Base-by-base conservation (phyloP, 1,139 yeast species). In the Sugiyamaella neomexicana region DNA sequence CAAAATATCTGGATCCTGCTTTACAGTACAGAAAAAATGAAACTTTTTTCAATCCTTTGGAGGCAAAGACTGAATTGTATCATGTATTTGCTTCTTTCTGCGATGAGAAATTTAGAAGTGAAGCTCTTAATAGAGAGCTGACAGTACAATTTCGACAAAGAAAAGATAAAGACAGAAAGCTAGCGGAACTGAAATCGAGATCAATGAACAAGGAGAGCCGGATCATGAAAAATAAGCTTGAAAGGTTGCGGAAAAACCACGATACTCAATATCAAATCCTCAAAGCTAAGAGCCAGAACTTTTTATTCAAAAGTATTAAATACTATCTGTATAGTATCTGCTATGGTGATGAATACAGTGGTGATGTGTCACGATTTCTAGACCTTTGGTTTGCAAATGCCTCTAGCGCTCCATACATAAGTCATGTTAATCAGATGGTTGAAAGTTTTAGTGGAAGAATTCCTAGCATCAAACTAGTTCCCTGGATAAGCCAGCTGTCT, bases 401-500 rank as follows among this genome's bases (percentile, higher is more conserved):
- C 2, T 67, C 67, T 5, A 75, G 76, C 47, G 77, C 71, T 1
- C 20, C 39, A 16, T 45, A 45, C 36, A 23, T 27, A 34, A 27
- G 5, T 20, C 68, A 79, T 2, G 63, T 71, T 12, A 72, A 70
- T 42, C 52, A 46, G 5, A 60, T 58, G 2, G 62, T 70, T 5
- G 56, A 55, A 16, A 50, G 55, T 17, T 58, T 63, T n/a, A 58
- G 68, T 0, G 71, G 75, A 15, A 68, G 79, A 2, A 71, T 89
- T 31, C 86, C 95, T 0, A 75, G 80, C 17, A 74, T 75, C 63
- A 83, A 83, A 62, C 79, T 89, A 54, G 75, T 89, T 2, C 81
- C 89, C 0, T 90, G 97, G 96, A 76, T 85, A 45, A 84, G 88
- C 55, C 99, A 93, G 66, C 75, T 93, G 46, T 78, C 89, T 4